Evolutionary conservation across 495 filamentous ascomycete genomes (phyloP).

Genomic region (Hyaloscypha finlandica): DNA sequence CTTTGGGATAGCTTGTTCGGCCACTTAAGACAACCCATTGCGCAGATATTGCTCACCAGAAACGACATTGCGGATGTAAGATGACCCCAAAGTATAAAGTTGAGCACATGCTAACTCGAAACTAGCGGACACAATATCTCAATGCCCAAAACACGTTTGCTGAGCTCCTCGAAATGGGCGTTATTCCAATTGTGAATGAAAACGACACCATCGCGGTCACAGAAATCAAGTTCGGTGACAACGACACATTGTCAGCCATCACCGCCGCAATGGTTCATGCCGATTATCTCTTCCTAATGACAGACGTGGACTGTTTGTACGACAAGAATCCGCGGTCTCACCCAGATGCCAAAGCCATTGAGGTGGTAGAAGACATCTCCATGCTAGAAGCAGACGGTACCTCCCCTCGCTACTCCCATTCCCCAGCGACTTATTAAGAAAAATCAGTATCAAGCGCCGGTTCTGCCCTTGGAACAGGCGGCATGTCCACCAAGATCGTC

Average conservation of each 20-base stretch:
- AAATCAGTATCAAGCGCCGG: slow-evolving; percentile 79
- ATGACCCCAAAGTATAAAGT: neutral
- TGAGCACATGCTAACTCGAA: neutral
- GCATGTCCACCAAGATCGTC: slow-evolving; percentile 97
- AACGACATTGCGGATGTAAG: slow-evolving; percentile 94
- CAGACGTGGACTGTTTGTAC: slow-evolving; percentile 96
- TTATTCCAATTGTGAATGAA: slow-evolving; percentile 98
- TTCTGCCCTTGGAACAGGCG: slow-evolving; percentile 89
- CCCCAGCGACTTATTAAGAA: slow-evolving; percentile 2
- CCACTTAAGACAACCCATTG: slow-evolving; percentile 85
- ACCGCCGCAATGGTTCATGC: slow-evolving; percentile 97
- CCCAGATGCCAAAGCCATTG: slow-evolving; percentile 83
- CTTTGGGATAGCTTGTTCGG: slow-evolving; percentile 92
- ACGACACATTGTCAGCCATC: slow-evolving; percentile 94
- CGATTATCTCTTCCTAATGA: slow-evolving; percentile 98
- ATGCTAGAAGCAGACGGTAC: slow-evolving; percentile 79
- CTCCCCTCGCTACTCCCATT: neutral
- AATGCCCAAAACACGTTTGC: slow-evolving; percentile 94
- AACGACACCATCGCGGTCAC: slow-evolving; percentile 96
- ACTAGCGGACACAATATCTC: slow-evolving; percentile 84
- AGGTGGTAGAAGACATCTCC: slow-evolving; percentile 87
- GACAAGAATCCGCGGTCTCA: slow-evolving; percentile 89
- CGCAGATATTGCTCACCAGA: slow-evolving; percentile 92
- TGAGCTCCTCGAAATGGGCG: slow-evolving; percentile 90
- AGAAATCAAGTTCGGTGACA: slow-evolving; percentile 99